Base-by-base conservation (phyloP, 257 asterid species). In the Salvia splendens region DNA sequence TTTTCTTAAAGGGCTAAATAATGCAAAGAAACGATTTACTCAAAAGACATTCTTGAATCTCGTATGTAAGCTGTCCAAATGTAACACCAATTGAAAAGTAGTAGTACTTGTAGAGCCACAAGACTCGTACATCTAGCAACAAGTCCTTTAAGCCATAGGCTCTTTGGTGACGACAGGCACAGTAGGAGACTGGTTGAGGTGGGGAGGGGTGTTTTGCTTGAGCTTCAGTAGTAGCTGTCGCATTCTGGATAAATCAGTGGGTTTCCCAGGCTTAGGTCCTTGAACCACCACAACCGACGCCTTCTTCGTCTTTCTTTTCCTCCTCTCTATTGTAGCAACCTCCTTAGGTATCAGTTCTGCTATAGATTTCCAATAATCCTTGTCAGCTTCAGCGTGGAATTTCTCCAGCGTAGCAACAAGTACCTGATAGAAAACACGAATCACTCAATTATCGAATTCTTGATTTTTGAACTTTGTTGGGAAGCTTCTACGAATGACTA, bases 191-290 rank as follows among this genome's bases (percentile, higher is more conserved):
- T 48, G 82, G 77, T 80, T 86, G 75, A 91, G 80, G 80, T 88
- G 97, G 51, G 30, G 53, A 38, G 96, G 96, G 54, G 97, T 74
- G 79, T 78, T 80, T 4, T 85, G 91, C 81, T 91, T 91, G 54
- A 91, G 93, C 83, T 82, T 88, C 20, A 82, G 0, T 16, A 91
- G 87, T 58, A 85, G 48, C 64, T 86, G 89, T 46, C 96, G 74
- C 96, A 91, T 86, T 73, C 97, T 86, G 11, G 88, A 55, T 38
- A 85, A 61, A 69, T 91, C 91, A 1, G 95, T 81, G 8, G 87
- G 92, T 73, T 86, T 91, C 43, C 98, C 98, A 16, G 95, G 95
- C 80, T 91, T 91, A 40, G 96, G 97, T 9, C 97, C 97, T 69
- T 86, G 92, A 61, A 85, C 74, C 63, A 85, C 83, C 32, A 46